Conservation (phyloP, 2,329 filamentous ascomycete species). For the Corinectria fuckeliana region DNA sequence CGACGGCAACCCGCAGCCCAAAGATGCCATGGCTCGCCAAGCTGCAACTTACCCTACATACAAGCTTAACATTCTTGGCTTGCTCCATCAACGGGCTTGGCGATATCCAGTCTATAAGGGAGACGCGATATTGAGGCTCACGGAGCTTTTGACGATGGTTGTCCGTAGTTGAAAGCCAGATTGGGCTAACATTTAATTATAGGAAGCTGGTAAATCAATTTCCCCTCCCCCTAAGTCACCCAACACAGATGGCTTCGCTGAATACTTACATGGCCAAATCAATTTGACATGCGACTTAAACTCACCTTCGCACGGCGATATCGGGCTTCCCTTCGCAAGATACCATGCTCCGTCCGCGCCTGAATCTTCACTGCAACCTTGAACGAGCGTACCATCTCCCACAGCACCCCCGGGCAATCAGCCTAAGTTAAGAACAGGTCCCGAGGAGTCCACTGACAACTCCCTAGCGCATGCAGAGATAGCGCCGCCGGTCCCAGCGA, state of each 20-base stretch:
- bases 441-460: background rate
- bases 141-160: background rate
- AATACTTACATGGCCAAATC: no score
- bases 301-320: background rate
- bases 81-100: background rate
- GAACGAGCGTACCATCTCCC: background rate
- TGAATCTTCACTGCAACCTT: background rate
- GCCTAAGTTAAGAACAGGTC: slow-evolving; percentile 1
- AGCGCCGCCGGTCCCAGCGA: slow-evolving; percentile 17
- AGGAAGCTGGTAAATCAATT: no score
- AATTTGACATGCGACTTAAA: background rate
- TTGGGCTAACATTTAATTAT: no score
- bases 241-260: no score
- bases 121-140: background rate
- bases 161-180: background rate
- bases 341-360: background rate
- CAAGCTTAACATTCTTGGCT: background rate
- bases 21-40: slow-evolving; percentile 6
- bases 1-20: background rate
- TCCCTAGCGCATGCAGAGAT: slow-evolving; percentile 32
- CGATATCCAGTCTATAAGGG: background rate
- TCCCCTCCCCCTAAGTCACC: no score
- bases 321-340: background rate
- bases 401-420: background rate
- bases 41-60: slow-evolving; percentile 4